phyloP scores from a whole-genome alignment of 1,139 yeast species.

The Kluyveromyces marxianus region DNA sequence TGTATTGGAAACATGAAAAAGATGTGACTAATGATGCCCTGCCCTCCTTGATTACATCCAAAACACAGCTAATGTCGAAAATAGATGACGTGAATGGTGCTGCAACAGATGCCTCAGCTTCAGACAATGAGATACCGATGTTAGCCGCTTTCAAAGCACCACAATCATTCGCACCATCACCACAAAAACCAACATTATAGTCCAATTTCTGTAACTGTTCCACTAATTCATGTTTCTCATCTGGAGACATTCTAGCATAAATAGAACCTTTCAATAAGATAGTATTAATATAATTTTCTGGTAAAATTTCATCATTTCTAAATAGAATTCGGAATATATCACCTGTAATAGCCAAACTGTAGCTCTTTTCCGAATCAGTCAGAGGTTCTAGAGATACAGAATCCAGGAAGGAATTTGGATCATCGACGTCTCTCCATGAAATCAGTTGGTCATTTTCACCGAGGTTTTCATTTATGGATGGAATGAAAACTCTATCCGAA shows the following conservation, averaged over 20 bases:
- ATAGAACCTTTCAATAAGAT: constrained; percentile 68
- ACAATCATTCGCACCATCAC: constrained; percentile 96
- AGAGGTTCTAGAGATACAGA: constrained; percentile 52
- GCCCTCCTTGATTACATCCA: constrained; percentile 88
- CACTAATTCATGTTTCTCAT: constrained; percentile 92
- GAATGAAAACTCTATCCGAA: constrained; percentile 53
- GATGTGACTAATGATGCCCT: constrained; percentile 91
- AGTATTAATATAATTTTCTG: constrained; percentile 40
- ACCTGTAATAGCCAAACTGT: constrained; percentile 81
- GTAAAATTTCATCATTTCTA: constrained; percentile 37
- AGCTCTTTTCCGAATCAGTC: constrained; percentile 33
- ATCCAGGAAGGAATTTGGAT: constrained; percentile 50
- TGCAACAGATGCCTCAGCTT: constrained; percentile 97
- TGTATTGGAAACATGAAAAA: constrained; percentile 93
- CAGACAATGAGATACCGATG: constrained; percentile 90
- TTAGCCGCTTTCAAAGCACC: constrained; percentile 98
- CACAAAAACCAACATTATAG: constrained; percentile 94
- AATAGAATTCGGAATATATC: constrained; percentile 77
- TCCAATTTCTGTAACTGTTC: constrained; percentile 77
- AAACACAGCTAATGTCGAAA: constrained; percentile 87
- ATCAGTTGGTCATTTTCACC: constrained; percentile 32
- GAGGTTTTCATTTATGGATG: constrained; percentile 40
- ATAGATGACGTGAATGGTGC: constrained; percentile 92
- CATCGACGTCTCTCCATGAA: constrained; percentile 59
- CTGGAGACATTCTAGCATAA: constrained; percentile 98